Conservation (phyloP, 768 basidiomycete species). For the Hygrophoropsis aurantiaca region DNA sequence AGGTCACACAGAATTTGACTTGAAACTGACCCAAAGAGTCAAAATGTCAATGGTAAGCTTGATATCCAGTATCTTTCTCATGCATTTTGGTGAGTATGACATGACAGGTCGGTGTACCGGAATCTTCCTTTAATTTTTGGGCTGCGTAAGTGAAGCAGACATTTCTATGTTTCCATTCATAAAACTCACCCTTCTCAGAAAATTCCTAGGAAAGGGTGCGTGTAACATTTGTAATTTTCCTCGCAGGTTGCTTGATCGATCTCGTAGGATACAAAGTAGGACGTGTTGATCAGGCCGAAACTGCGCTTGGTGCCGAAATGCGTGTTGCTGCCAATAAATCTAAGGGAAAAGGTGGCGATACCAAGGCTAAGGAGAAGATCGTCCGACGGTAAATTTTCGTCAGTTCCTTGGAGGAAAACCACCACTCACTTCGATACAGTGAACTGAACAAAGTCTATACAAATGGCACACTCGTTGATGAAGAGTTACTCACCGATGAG, state of each 20-base stretch:
- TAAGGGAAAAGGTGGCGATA: slow-evolving; percentile 41
- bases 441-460: slow-evolving; percentile 97
- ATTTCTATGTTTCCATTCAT: not conserved
- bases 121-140: slow-evolving; percentile 91
- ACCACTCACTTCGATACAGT: slow-evolving; percentile 33
- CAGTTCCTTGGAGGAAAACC: not conserved
- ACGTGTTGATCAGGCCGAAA: slow-evolving; percentile 95
- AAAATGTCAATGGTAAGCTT: slow-evolving; percentile 95
- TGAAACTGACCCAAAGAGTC: slow-evolving; percentile 88
- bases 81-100: not conserved
- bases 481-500: slow-evolving; percentile 84
- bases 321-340: slow-evolving; percentile 74
- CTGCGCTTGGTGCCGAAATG: slow-evolving; percentile 96
- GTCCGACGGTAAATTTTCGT: slow-evolving; percentile 63
- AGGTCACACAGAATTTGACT: slow-evolving; percentile 92
- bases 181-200: slow-evolving; percentile 39
- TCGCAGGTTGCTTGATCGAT: not conserved
- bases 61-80: not conserved
- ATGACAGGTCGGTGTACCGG: slow-evolving; percentile 88
- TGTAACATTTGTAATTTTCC: not conserved
- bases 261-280: slow-evolving; percentile 86
- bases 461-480: slow-evolving; percentile 92
- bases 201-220: slow-evolving; percentile 78
- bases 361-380: slow-evolving; percentile 78
- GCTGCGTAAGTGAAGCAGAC: slow-evolving; percentile 59